These are phyloP conservation scores for Plasmodium reichenowi DNA, from an alignment of 169 alveolate genomes.

Conservation along the genomic window DNA sequence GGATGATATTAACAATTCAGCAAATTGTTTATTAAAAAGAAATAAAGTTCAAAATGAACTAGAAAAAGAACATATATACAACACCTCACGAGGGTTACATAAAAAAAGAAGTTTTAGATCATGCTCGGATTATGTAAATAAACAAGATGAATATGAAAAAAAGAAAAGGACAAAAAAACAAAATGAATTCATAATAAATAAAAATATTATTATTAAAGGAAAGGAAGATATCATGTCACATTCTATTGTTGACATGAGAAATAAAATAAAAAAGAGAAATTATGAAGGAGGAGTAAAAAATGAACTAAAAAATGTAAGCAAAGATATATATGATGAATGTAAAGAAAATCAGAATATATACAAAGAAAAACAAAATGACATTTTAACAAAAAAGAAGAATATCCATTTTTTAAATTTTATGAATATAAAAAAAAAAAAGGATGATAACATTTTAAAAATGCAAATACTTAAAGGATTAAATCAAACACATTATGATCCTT, in stretches of 20 bases:
- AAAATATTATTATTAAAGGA: too few relatives aligned
- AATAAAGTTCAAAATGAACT: not conserved
- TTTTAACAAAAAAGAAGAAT: not conserved
- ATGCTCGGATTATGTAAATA: not conserved
- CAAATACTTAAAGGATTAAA: slow-evolving; percentile 53
- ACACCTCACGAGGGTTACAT: not conserved
- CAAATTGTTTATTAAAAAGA: not conserved
- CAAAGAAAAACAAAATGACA: not conserved
- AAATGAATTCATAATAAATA: too few relatives aligned
- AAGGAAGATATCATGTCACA: too few relatives aligned
- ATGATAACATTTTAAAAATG: slow-evolving; percentile 21
- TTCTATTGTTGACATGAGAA: too few relatives aligned
- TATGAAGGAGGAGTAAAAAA: too few relatives aligned
- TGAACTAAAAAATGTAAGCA: too few relatives aligned
- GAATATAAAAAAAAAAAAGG: slow-evolving; percentile 17
- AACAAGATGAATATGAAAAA: too few relatives aligned
- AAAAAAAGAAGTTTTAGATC: slow-evolving; percentile 38
- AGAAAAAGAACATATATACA: not conserved
- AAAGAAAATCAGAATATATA: not conserved
- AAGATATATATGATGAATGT: not conserved
- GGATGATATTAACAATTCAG: not conserved
- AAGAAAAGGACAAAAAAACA: too few relatives aligned
- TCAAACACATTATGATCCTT: slow-evolving; percentile 37
- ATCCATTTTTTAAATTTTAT: not conserved
- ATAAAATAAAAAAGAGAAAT: too few relatives aligned